Evolutionary conservation across 2,329 filamentous ascomycete species (phyloP).

Genomic region (Botryosphaeria agaves): DNA sequence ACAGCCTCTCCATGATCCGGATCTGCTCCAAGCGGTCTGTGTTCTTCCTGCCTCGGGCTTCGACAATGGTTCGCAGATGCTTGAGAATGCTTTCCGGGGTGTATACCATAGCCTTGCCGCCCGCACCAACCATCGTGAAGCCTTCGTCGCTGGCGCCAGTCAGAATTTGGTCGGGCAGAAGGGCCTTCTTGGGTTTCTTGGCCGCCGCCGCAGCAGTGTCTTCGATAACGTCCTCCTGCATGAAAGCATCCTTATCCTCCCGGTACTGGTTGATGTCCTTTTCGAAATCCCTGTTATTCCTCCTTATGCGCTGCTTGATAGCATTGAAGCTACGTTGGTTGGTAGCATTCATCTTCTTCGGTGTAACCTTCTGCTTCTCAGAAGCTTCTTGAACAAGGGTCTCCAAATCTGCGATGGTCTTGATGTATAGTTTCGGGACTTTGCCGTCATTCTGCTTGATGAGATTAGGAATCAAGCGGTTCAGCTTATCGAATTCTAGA

Average conservation of each 20-base stretch:
- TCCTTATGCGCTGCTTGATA: constrained; percentile 96
- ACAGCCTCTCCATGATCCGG: constrained; percentile 88
- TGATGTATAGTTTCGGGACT: constrained; percentile 81
- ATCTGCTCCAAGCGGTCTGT: constrained; percentile 92
- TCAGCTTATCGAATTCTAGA: constrained; percentile 46
- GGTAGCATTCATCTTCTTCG: constrained; percentile 97
- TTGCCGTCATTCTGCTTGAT: constrained; percentile 46
- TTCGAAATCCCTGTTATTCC: constrained; percentile 92
- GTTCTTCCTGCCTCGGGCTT: constrained; percentile 97
- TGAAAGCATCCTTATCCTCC: constrained; percentile 69
- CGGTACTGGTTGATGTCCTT: constrained; percentile 76
- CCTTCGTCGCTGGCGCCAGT: constrained; percentile 57
- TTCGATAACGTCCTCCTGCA: constrained; percentile 70
- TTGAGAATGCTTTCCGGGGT: constrained; percentile 98
- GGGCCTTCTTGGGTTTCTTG: constrained; percentile 29
- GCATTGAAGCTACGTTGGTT: constrained; percentile 89
- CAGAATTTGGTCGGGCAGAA: constrained; percentile 33
- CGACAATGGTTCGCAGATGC: constrained; percentile 80
- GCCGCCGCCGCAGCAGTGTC: constrained; percentile 35
- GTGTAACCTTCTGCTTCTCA: constrained; percentile 86
- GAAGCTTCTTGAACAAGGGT: constrained; percentile 87
- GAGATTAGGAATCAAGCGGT: constrained; percentile 25
- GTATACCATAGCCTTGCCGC: constrained; percentile 77
- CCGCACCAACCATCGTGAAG: constrained; percentile 76
- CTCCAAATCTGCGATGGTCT: constrained; percentile 83